Evolutionary conservation across 177 flowering plant species (phyloP).

Genomic region (Telopea speciosissima): DNA sequence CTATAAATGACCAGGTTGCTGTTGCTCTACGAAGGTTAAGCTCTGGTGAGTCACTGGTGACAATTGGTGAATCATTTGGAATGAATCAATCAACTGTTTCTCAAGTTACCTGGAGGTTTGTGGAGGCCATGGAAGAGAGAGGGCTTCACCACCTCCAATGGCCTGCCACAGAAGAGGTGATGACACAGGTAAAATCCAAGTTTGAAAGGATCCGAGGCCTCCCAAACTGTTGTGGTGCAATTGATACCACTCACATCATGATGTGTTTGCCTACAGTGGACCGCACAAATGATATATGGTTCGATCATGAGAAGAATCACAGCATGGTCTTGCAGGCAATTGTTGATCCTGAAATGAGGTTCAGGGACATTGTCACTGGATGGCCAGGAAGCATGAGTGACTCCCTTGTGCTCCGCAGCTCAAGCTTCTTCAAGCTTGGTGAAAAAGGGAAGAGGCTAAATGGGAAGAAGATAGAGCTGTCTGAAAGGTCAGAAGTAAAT

Average conservation of each 20-base stretch:
- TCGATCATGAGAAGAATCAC: constrained; percentile 57
- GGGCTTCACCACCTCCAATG: constrained; percentile 69
- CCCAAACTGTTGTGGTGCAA: constrained; percentile 84
- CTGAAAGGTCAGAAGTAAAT: constrained; percentile 46
- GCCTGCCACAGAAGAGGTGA: constrained; percentile 56
- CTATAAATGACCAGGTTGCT: constrained; percentile 69
- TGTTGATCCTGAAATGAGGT: constrained; percentile 78
- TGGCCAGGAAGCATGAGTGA: constrained; percentile 84
- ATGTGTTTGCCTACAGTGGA: constrained; percentile 58
- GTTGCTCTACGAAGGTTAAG: constrained; percentile 69
- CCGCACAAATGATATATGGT: constrained; percentile 46
- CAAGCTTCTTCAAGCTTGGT: constrained; percentile 55
- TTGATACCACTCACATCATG: constrained; percentile 67
- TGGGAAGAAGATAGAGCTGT: constrained; percentile 42
- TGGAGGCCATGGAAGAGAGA: constrained; percentile 70
- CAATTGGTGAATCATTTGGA: constrained; percentile 59
- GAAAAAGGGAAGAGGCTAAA: constrained; percentile 56
- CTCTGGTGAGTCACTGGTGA: constrained; percentile 70
- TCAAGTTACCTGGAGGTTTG: constrained; percentile 78
- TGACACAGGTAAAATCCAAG: constrained; percentile 48
- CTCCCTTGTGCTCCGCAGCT: constrained; percentile 36
- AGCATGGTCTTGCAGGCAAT: constrained; percentile 84
- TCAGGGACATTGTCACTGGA: constrained; percentile 75
- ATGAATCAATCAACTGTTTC: constrained; percentile 72
- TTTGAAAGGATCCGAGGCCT: constrained; percentile 73